A percentile compares a stretch with the other conserved stretches of the same genome.
phyloP scores from a whole-genome alignment of 2,329 filamentous ascomycete species.

The Aspergillus brunneoviolaceus region DNA sequence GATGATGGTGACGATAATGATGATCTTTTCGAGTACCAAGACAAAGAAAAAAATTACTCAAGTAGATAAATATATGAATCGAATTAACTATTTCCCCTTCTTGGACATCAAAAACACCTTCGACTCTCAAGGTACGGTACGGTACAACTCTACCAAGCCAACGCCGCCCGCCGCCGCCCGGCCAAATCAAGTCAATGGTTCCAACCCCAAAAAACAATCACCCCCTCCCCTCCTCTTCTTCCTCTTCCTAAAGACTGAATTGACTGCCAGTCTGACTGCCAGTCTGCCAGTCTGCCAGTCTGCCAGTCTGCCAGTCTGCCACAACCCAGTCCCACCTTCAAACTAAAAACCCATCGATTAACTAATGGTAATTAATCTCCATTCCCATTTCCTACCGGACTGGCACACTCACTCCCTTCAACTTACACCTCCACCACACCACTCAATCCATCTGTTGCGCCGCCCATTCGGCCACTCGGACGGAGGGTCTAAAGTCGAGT shows the following conservation, averaged over 20 bases:
- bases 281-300: not conserved
- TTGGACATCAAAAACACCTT: too few relatives aligned
- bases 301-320: not conserved
- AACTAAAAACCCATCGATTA: constrained; percentile 1
- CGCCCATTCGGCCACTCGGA: constrained; percentile 5
- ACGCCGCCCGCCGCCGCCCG: not conserved
- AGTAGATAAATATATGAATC: too few relatives aligned
- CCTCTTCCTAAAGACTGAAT: too few relatives aligned
- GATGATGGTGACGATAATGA: not conserved
- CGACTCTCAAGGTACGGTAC: too few relatives aligned
- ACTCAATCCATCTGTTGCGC: not conserved
- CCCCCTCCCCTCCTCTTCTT: too few relatives aligned
- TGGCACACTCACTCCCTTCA: constrained; percentile 12
- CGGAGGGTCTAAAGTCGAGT: constrained; percentile 8
- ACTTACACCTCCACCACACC: constrained; percentile 13
- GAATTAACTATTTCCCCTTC: not conserved
- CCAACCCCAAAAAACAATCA: too few relatives aligned
- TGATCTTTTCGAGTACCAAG: not conserved
- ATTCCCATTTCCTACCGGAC: constrained; percentile 13
- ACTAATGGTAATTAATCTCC: constrained; percentile 3
- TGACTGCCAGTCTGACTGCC: not conserved
- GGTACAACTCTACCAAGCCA: not conserved
- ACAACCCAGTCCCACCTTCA: not conserved
- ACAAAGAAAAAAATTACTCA: too few relatives aligned
- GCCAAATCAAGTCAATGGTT: too few relatives aligned